Evolutionary conservation across 148 eudicot species (phyloP).

Genomic region (Dysphania ambrosioides): DNA sequence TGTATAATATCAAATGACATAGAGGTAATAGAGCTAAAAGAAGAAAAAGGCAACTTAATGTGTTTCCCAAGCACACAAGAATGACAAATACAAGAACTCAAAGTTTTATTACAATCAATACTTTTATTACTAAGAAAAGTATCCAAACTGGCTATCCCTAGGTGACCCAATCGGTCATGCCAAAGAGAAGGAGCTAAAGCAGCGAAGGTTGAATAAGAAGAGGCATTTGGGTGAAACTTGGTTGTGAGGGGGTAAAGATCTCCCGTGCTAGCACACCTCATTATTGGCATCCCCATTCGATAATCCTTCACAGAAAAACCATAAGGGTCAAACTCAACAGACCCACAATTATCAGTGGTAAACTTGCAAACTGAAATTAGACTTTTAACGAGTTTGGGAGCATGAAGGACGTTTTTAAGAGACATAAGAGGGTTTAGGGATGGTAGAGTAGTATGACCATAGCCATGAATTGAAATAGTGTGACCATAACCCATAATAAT

Average conservation of each 20-base stretch:
- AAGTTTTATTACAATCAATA: neutral
- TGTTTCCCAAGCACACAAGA: neutral
- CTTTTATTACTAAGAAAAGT: neutral
- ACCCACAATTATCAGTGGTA: neutral
- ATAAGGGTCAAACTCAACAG: neutral
- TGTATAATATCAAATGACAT: neutral
- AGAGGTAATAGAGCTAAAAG: neutral
- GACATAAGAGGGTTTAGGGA: neutral
- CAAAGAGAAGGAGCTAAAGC: conserved; percentile 2
- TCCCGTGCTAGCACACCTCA: neutral
- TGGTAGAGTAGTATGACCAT: neutral
- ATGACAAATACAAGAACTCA: neutral
- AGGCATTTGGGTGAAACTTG: neutral
- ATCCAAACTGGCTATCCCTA: neutral
- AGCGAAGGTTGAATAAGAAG: neutral
- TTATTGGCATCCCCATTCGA: neutral
- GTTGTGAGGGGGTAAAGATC: neutral
- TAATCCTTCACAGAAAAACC: neutral
- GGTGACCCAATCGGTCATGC: conserved; percentile 9
- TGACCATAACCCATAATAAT: conserved; percentile 6
- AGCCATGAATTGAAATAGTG: conserved; percentile 3
- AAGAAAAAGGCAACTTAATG: neutral
- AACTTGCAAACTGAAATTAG: no score
- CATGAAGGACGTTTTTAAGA: neutral
- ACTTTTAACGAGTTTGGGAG: no score